Evolutionary conservation across 768 basidiomycete genomes (phyloP).

Genomic region (Tricholoma hemisulphureum): DNA sequence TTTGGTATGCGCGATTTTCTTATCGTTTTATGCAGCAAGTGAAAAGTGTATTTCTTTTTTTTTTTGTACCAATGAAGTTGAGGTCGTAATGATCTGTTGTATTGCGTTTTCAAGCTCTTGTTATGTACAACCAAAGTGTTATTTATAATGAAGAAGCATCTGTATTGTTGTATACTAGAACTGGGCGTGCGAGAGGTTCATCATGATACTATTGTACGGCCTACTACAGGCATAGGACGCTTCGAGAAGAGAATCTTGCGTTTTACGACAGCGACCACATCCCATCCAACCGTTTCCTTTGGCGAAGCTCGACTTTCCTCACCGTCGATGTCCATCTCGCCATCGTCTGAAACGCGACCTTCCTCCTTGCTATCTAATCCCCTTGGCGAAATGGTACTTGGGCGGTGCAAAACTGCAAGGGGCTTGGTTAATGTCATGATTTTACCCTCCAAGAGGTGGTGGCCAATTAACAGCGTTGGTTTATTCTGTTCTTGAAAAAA

Average conservation of each 20-base stretch:
- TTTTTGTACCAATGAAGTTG: background rate
- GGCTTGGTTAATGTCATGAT: conserved; percentile 75
- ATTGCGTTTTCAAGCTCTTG: background rate
- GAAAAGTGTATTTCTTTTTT: background rate
- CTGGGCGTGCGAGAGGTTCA: background rate
- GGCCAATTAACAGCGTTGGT: conserved; percentile 78
- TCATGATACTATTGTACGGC: background rate
- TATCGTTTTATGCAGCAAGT: background rate
- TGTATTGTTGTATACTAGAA: background rate
- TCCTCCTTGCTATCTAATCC: conserved; percentile 13
- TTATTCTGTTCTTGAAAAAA: conserved; percentile 56
- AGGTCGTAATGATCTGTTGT: background rate
- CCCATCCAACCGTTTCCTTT: conserved; percentile 41
- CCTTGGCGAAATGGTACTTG: conserved; percentile 16
- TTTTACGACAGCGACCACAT: conserved; percentile 69
- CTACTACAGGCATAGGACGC: conserved; percentile 71
- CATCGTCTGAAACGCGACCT: conserved; percentile 13
- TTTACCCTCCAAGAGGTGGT: conserved; percentile 90
- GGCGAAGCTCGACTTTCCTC: conserved; percentile 16
- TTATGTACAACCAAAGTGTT: background rate
- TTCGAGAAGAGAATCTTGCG: conserved; percentile 83
- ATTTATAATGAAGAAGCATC: background rate
- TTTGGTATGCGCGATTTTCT: background rate
- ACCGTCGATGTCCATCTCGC: conserved; percentile 12
- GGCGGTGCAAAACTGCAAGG: conserved; percentile 69